These are phyloP conservation scores for Aegilops sharonensis DNA, from an alignment of 176 grass and related monocot species.

Conservation along the genomic window DNA sequence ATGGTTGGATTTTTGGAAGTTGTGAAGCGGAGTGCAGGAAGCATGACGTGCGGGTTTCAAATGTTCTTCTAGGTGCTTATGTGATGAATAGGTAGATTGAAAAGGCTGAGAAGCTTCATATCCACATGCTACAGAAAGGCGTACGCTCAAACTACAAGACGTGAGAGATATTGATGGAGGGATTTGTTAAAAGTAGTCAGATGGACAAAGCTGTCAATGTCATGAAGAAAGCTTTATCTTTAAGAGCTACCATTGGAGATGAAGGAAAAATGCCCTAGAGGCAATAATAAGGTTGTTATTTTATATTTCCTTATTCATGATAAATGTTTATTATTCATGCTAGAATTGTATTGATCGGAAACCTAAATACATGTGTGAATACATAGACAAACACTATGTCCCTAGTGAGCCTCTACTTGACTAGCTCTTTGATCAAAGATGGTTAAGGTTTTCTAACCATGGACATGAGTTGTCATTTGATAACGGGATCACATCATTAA, in stretches of 20 bases:
- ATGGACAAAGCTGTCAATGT: constrained; percentile 73
- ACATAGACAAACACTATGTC: no score
- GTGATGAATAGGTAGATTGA: constrained; percentile 76
- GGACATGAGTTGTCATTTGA: no score
- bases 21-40: constrained; percentile 62
- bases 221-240: constrained; percentile 61
- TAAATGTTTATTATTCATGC: no score
- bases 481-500: no score
- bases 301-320: no score
- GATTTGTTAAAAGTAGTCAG: constrained; percentile 50
- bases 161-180: constrained; percentile 84
- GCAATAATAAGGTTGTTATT: no score
- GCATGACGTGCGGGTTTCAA: constrained; percentile 62
- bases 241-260: constrained; percentile 56
- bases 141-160: constrained; percentile 71
- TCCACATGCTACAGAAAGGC: constrained; percentile 69
- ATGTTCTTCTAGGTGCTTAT: constrained; percentile 82
- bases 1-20: constrained; percentile 48
- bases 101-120: constrained; percentile 68
- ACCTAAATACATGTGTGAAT: no score
- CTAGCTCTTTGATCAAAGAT: no score
- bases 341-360: no score
- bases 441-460: no score
- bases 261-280: no score
- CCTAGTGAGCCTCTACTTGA: no score